These are phyloP conservation scores for Apium graveolens DNA, from an alignment of 129 eudicot species.

Conservation along the genomic window DNA sequence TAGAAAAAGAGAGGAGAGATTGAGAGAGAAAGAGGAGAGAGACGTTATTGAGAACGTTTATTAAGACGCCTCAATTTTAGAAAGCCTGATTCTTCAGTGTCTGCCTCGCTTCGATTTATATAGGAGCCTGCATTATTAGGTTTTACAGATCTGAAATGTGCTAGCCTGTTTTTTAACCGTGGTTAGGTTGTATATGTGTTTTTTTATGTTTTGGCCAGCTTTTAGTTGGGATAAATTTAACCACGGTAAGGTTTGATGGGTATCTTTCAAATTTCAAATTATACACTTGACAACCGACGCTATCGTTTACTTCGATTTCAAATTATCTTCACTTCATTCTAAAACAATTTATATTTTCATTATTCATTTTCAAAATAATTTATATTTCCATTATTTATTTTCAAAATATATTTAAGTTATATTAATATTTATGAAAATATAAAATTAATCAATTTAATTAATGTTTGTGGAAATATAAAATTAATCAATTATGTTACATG, in stretches of 20 bases:
- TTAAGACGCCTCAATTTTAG: conserved; percentile 30
- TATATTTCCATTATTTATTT: too few relatives aligned
- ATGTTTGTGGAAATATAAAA: too few relatives aligned
- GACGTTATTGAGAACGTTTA: conserved; percentile 23
- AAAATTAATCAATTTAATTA: too few relatives aligned
- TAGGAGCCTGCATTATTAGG: not conserved
- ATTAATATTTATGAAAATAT: too few relatives aligned
- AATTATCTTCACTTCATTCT: too few relatives aligned
- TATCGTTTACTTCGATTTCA: not conserved
- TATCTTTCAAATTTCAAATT: not conserved
- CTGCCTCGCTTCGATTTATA: not conserved
- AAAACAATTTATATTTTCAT: too few relatives aligned
- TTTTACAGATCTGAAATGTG: conserved; percentile 1
- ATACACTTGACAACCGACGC: not conserved
- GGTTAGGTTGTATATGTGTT: not conserved
- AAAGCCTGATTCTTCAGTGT: not conserved
- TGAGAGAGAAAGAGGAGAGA: not conserved
- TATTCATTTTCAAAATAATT: too few relatives aligned
- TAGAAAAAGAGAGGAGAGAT: not conserved
- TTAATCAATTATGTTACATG: too few relatives aligned
- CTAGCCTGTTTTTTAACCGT: not conserved
- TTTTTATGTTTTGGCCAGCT: not conserved
- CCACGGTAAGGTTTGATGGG: not conserved
- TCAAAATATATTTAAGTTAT: too few relatives aligned
- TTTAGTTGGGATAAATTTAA: not conserved